phyloP scores from a whole-genome alignment of 208 protist species.

The Naegleria lovaniensis region DNA sequence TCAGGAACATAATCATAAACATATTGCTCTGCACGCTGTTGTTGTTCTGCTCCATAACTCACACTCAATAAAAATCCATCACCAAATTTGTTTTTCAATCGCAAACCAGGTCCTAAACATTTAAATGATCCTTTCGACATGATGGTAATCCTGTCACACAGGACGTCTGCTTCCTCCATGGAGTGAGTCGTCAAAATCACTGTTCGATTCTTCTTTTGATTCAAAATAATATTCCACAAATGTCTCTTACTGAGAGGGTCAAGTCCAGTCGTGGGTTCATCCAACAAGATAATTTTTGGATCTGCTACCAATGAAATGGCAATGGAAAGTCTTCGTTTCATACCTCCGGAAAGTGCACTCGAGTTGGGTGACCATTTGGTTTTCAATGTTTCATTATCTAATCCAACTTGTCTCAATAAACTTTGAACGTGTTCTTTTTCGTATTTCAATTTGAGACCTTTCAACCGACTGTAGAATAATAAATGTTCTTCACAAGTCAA shows the following conservation, averaged over 20 bases:
- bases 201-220: neutral
- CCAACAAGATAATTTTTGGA: conserved; percentile 18
- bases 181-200: conserved; percentile 46
- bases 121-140: conserved; percentile 47
- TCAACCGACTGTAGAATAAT: conserved; percentile 14
- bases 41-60: neutral
- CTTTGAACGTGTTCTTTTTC: conserved; percentile 6
- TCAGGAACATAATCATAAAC: neutral
- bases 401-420: neutral
- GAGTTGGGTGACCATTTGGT: neutral
- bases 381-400: neutral
- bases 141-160: conserved; percentile 57
- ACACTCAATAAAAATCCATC: neutral
- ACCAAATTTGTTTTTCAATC: conserved; percentile 19
- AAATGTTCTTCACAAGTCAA: conserved; percentile 39
- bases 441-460: neutral
- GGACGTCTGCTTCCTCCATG: conserved; percentile 49
- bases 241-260: conserved; percentile 42
- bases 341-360: neutral
- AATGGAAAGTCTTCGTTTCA: conserved; percentile 17
- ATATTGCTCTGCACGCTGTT: neutral
- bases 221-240: conserved; percentile 50
- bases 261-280: conserved; percentile 57
- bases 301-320: conserved; percentile 16
- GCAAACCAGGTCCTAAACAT: conserved; percentile 35